These are phyloP conservation scores for Aschersonia sp. DNA, from an alignment of 2,329 filamentous ascomycete genomes.

Conservation along the genomic window DNA sequence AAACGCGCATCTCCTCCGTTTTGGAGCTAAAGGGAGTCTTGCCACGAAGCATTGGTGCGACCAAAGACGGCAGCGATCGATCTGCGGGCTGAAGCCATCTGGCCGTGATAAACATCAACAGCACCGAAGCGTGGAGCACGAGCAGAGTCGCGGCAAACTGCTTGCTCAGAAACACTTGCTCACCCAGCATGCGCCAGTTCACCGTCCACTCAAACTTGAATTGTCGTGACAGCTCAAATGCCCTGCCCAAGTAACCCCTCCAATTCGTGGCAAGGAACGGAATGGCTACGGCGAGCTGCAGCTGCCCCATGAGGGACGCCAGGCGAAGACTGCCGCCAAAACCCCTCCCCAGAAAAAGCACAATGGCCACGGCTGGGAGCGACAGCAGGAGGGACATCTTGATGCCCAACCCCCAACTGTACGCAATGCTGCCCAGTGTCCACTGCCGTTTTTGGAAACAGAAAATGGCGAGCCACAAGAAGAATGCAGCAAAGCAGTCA, in stretches of 20 bases:
- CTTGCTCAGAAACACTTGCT: slow-evolving; percentile 59
- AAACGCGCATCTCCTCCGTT: slow-evolving; percentile 41
- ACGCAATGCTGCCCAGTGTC: slow-evolving; percentile 58
- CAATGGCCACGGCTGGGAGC: slow-evolving; percentile 63
- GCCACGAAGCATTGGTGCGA: slow-evolving; percentile 25
- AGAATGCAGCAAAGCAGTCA: slow-evolving; percentile 76
- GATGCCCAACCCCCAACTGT: slow-evolving; percentile 68
- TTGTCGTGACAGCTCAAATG: slow-evolving; percentile 80
- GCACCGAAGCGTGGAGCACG: slow-evolving; percentile 46
- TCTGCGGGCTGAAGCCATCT: slow-evolving; percentile 61
- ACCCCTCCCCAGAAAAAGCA: slow-evolving; percentile 62
- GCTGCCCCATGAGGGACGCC: slow-evolving; percentile 55
- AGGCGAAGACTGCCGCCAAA: slow-evolving; percentile 50
- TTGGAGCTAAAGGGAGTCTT: slow-evolving; percentile 28
- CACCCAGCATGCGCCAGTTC: slow-evolving; percentile 93
- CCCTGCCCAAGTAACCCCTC: slow-evolving; percentile 59
- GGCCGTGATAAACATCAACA: slow-evolving; percentile 49
- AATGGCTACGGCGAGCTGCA: slow-evolving; percentile 53
- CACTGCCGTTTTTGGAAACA: slow-evolving; percentile 62
- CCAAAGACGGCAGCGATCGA: slow-evolving; percentile 40
- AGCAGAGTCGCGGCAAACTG: slow-evolving; percentile 56
- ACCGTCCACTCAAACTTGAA: slow-evolving; percentile 99
- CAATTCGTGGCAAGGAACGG: slow-evolving; percentile 58
- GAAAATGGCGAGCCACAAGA: slow-evolving; percentile 70
- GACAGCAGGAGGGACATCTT: slow-evolving; percentile 88